Base-by-base conservation (phyloP, 768 basidiomycete species). In the Ramaria rubella region DNA sequence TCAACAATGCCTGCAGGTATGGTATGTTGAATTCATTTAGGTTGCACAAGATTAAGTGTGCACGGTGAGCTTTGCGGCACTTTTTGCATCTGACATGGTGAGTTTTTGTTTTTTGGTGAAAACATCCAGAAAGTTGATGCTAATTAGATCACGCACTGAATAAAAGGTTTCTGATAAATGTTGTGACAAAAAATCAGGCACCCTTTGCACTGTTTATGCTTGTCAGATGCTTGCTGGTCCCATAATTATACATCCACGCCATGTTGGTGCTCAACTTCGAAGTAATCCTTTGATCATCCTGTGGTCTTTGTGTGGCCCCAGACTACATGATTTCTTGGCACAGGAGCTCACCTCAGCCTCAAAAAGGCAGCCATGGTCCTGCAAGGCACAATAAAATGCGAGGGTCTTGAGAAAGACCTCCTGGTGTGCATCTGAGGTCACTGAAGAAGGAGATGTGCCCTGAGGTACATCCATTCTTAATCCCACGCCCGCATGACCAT, bases 1-100 rank as follows among this genome's bases (percentile, higher is more conserved):
- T 19, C 23, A 69, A 55, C 1, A 69, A 36, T 4, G 67, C 67
- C 14, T 30, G 36, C 0, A 69, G 56, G 38, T 69, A 69, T 4
- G 23, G 17, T n/a, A 59, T 57, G 44, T 66, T 49, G 45, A 63
- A 63, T 15, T 64, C 63, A 15, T 67, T 53, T 3, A 69, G 52
- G 24, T 62, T 68, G 2, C 58, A 29, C 2, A 68, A 45, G 11
- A 64, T 56, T 17, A 69, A 51, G 42, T 68, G 68, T 6, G 53
- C 36, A 1, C 14, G 49, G 31, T 61, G 36, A 14, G 29, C 52
- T 3, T 31, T 27, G 4, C 12, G 6, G 19, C 46, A 31, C 21
- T 54, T 33, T 38, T 60, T 33, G 30, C 60, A 61, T n/a, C 60
- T 61, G 29, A 29, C n/a, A 19, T 26, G 59, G 17, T n/a, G 27